Conservation (phyloP, 169 alveolate genomes). For the Plasmodium sp. region DNA sequence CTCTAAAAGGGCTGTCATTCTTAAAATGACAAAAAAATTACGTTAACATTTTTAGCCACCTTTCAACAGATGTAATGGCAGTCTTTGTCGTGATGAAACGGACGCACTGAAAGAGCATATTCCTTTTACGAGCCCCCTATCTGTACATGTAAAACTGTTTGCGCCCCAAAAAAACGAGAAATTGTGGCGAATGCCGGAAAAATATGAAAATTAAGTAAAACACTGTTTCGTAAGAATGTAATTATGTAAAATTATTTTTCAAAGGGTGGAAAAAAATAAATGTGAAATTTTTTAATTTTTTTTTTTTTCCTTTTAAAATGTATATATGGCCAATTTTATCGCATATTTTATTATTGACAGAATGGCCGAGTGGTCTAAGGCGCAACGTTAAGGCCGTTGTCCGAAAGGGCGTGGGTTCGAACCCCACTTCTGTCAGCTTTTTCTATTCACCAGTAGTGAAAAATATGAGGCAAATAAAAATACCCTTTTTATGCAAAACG, state of each 20-base stretch:
- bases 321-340: background rate
- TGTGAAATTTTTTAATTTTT: background rate
- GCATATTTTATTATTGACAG: conserved; percentile 56
- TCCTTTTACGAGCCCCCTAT: background rate
- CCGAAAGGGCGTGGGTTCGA: conserved; percentile 99
- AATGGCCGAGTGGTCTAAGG: conserved; percentile 99
- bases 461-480: background rate
- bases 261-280: background rate
- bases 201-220: background rate
- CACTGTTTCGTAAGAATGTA: background rate
- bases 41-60: background rate
- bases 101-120: background rate
- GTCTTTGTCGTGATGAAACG: background rate
- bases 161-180: background rate
- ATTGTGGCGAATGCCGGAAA: background rate
- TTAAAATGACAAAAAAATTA: background rate
- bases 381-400: conserved; percentile 99
- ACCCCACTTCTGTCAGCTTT: conserved; percentile 98
- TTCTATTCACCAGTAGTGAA: background rate
- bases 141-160: background rate
- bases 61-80: background rate
- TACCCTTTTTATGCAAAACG: background rate
- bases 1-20: background rate
- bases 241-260: background rate
- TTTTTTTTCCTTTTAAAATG: background rate